A percentile compares a stretch with the other conserved stretches of the same genome.
phyloP scores from a whole-genome alignment of 2,329 filamentous ascomycete species.

The Thermomyces lanuginosus region DNA sequence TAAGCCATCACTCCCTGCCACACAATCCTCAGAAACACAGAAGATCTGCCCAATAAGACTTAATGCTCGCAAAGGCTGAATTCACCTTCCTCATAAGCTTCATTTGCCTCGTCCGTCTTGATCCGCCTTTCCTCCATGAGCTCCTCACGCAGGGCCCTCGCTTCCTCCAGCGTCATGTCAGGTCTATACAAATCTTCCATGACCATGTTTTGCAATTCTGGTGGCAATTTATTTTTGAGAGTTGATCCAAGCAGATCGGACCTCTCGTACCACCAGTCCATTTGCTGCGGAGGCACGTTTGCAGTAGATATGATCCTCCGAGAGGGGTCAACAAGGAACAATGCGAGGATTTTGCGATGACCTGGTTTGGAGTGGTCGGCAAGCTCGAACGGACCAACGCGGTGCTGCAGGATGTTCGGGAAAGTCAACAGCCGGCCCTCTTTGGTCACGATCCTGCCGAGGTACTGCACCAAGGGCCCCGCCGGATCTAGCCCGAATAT shows the following conservation, averaged over 20 bases:
- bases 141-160: conserved; percentile 16
- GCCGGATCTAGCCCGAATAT: conserved; percentile 11
- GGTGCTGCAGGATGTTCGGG: conserved; percentile 33
- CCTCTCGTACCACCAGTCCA: conserved; percentile 27
- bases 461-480: conserved; percentile 11
- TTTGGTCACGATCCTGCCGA: conserved; percentile 9
- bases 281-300: conserved; percentile 37
- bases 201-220: conserved; percentile 5
- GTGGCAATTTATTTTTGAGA: conserved; percentile 4
- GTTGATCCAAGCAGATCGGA: background rate
- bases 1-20: too few relatives aligned
- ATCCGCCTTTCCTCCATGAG: conserved; percentile 3
- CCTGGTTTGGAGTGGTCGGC: conserved; percentile 36
- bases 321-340: conserved; percentile 45
- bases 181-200: conserved; percentile 5
- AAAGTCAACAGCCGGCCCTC: conserved; percentile 12
- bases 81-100: background rate
- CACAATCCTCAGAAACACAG: too few relatives aligned
- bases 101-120: conserved; percentile 1
- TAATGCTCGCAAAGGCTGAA: conserved; percentile 3
- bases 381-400: conserved; percentile 33
- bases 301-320: conserved; percentile 36
- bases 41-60: too few relatives aligned
- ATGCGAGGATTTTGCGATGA: conserved; percentile 37
- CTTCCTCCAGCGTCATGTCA: conserved; percentile 23